Evolutionary conservation across 2,329 filamentous ascomycete genomes (phyloP), one percentile per base, ranked within the genome.

Genomic region (Calonectria leucothoes): DNA sequence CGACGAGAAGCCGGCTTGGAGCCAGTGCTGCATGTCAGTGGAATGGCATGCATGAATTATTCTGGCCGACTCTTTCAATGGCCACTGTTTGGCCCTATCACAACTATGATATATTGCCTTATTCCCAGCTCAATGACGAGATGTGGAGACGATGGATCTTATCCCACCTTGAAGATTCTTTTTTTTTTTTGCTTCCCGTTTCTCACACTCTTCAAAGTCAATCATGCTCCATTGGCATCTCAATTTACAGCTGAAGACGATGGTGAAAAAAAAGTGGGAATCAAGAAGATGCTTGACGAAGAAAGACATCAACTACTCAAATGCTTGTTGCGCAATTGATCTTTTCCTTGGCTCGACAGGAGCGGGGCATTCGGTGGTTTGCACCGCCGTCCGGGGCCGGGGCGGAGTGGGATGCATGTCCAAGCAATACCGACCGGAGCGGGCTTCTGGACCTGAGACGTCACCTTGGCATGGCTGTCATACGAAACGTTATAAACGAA

Each of bases 1-100:
- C 49, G 12, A 29, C 4, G 51, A 55, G 29, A 55, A n/a, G 51
- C 15, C 10, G 27, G 3, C 3, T n/a, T 35, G 29, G 33, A 57
- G 20, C 52, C 29, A 33, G 29, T 57, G 31, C 33, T 17, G 55
- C 33, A 39, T 33, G 27, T 6, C 25, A 49, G 4, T 49, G 11
- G 51, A 72, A 45, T n/a, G 74, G 72, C 76, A 74, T 74, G 45
- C 75, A 74, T 76, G 69, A 71, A 59, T 65, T 76, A 72, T 70
- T 71, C 75, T 69, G 75, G 45, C n/a, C 71, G 70, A 59, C 70
- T 66, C 29, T 27, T 20, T 29, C 12, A n/a, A 14, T 6, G 23
- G 35, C 55, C 25, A 6, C 23, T 20, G 3, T 14, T 42, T 45
- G 69, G 65, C 4, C 77, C 76, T 76, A 79, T 77, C 73, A 77